Evolutionary conservation across 2,329 filamentous ascomycete genomes (phyloP), one percentile per base, ranked within the genome.

Genomic region (Alternaria sp.): DNA sequence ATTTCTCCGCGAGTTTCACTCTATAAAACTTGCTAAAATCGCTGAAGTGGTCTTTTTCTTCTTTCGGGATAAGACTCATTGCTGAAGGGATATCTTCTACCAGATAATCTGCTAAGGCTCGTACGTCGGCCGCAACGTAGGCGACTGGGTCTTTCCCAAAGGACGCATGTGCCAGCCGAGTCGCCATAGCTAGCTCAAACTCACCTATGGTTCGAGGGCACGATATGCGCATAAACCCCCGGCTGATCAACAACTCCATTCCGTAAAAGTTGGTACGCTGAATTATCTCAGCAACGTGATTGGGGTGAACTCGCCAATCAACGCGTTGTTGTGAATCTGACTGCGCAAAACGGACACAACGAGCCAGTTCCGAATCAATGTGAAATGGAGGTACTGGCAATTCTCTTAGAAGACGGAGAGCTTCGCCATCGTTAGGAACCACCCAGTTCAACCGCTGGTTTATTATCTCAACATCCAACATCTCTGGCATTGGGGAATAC

Each of bases 271-370:
- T 56, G n/a, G 58, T 61, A 11, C 53, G 45, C 40, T 48, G 52
- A 4, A 58, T 36, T 1, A 64, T 62, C n/a, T 48, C 38, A 9
- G 45, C 18, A 5, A 64, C 20, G 36, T 64, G 58, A 5, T 14
- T 34, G 14, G 50, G 49, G 18, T 61, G 59, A 1, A 56, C 11
- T 9, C 49, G 34, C 58, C 58, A 62, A 38, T 54, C 38, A 1
- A 64, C 27, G 2, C 50, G 16, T 12, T 20, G 14, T 30, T 56
- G 50, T 7, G 54, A 43, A 22, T 53, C 27, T 3, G 51, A 59
- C 22, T 54, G 51, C 9, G 62, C 54, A 11, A 58, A 64, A 11
- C 62, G 59, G 25, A 62, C 41, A 41, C 54, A 62, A 20, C 59
- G 59, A 18, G 52, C 38, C 8, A 57, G 27, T n/a, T 59, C 28